Percentiles rank a stretch among this genome's conserved stretches.
Conservation (phyloP, 2,329 filamentous ascomycete genomes). For the Teratosphaeria gauchensis region DNA sequence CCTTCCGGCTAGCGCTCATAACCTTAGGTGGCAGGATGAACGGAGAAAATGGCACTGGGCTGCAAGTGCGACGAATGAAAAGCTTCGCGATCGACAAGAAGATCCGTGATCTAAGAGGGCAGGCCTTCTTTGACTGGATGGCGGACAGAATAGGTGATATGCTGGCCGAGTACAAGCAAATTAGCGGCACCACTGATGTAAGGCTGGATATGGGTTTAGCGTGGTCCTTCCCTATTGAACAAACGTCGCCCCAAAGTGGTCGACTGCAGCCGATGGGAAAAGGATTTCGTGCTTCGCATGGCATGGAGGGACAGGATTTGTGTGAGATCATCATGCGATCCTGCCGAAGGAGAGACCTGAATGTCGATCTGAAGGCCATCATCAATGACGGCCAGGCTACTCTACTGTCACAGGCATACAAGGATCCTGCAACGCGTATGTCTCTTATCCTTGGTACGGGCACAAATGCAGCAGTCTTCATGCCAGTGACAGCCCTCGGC, state of each 20-base stretch:
- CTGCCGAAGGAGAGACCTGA: constrained; percentile 44
- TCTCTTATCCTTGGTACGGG: constrained; percentile 57
- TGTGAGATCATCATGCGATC: constrained; percentile 50
- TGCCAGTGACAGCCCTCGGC: constrained; percentile 46
- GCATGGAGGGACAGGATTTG: constrained; percentile 50
- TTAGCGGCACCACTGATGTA: constrained; percentile 21
- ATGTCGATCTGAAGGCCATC: constrained; percentile 52
- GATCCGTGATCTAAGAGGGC: constrained; percentile 46
- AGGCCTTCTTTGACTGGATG: constrained; percentile 58
- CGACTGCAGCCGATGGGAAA: constrained; percentile 55
- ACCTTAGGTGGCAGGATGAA: constrained; percentile 38
- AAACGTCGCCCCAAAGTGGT: constrained; percentile 50
- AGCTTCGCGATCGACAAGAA: constrained; percentile 47
- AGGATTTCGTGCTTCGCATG: constrained; percentile 52
- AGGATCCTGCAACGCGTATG: constrained; percentile 50
- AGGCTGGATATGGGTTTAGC: constrained; percentile 51
- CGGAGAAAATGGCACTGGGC: constrained; percentile 26
- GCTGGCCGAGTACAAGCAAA: constrained; percentile 35
- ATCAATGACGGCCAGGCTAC: constrained; percentile 56
- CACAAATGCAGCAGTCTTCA: constrained; percentile 54
- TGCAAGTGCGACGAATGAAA: constrained; percentile 47
- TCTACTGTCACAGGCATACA: constrained; percentile 52
- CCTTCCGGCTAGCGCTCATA: constrained; percentile 53
- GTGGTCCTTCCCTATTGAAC: constrained; percentile 59
- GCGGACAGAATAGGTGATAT: constrained; percentile 48